phyloP scores from a whole-genome alignment of 225 moss, liverwort and hornwort genomes.

The Sphagnum tenellum region DNA sequence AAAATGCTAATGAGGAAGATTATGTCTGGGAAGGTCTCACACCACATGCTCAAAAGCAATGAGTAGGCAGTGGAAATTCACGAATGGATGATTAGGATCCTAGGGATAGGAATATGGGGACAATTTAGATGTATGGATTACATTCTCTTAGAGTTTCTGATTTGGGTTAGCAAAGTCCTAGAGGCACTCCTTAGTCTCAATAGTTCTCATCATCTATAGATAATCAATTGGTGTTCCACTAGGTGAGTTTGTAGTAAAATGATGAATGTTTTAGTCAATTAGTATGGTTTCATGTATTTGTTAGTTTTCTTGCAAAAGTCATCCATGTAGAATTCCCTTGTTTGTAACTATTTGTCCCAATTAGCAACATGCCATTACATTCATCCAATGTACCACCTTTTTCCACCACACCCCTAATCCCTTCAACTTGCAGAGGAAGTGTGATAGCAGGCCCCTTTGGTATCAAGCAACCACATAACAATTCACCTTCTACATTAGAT shows the following conservation, averaged over 20 bases:
- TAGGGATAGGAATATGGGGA: conserved; percentile 37
- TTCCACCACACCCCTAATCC: conserved; percentile 46
- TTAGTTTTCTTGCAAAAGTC: no score
- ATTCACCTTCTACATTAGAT: conserved; percentile 31
- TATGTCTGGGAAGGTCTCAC: conserved; percentile 92
- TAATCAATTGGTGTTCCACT: conserved; percentile 50
- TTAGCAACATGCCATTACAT: conserved; percentile 39
- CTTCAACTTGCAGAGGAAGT: conserved; percentile 31
- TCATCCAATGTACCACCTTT: conserved; percentile 27
- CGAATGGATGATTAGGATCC: conserved; percentile 47
- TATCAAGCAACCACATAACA: conserved; percentile 39
- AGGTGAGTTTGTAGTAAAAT: conserved; percentile 48
- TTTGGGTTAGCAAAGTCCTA: conserved; percentile 45
- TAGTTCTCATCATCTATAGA: conserved; percentile 27
- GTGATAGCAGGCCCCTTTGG: conserved; percentile 35
- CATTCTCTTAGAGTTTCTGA: conserved; percentile 53
- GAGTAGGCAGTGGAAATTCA: conserved; percentile 21
- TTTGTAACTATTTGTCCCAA: conserved; percentile 41
- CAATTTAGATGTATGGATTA: conserved; percentile 32
- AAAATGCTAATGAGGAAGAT: conserved; percentile 84
- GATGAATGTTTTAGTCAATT: no score
- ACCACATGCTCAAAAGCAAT: conserved; percentile 45
- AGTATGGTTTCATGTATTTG: no score
- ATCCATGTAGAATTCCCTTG: no score
- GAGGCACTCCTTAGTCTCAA: conserved; percentile 33